Base-by-base conservation (phyloP, 768 basidiomycete species). In the Russula sp. region DNA sequence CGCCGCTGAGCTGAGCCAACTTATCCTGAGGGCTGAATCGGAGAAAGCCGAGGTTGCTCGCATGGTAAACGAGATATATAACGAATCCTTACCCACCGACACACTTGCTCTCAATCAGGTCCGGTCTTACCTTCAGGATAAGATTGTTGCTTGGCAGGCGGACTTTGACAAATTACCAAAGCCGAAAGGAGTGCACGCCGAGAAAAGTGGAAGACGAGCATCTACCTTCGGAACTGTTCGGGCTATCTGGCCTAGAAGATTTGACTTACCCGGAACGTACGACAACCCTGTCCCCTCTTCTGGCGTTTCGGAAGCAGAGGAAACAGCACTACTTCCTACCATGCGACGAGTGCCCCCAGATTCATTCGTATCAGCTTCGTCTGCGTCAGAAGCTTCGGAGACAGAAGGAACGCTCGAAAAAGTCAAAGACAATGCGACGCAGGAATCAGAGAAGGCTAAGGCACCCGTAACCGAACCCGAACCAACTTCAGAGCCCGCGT, bases 91-190 rank as follows among this genome's bases (percentile, higher is more conserved):
- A 0, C 84, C 92, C 55, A 89, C 83, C 20, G 94, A 97, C 71
- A 95, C 94, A 0, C 81, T 96, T 48, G 90, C 88, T 42, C 80
- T 95, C 55, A 98, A 94, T 65, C 84, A 84, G 68, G 89, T 94
- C 6, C 86, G 94, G 53, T 85, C 89, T 1, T 86, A 86, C 63
- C 81, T 94, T 51, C 96, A 98, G 76, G 93, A 96, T 69, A 89
- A 88, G 72, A 92, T 96, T 52, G 92, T 96, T 16, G 91, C 89
- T n/a, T 98, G 95, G 91, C 94, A 99, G 73, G 84, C 84, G 65
- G 94, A 98, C 71, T 94, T 96, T 68, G 89, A 93, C 68, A 84
- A 85, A 56, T 79, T 98, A 34, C 88, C 88, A 7, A 91, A 88
- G 70, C 86, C 81, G 59, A 87, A 84, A 68, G 77, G 80, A 71